Evolutionary conservation across 192 early-diverging fungal species (phyloP), one percentile per base, ranked within the genome.

Genomic region (Phlyctochytrium bullatum): DNA sequence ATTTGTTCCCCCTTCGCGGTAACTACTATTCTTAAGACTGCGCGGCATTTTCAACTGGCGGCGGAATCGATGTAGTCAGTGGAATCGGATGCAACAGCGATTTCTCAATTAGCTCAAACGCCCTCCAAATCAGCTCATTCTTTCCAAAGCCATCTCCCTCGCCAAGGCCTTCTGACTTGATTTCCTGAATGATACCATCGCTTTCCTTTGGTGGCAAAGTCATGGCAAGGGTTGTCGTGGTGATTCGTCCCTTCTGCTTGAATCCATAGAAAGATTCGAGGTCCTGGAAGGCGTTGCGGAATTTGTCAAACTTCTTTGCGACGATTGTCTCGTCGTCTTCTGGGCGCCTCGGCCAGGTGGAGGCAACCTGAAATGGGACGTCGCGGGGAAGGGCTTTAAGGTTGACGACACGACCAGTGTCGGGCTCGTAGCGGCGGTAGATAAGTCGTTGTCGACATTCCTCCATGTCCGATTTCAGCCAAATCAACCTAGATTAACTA

Each of bases 81-180:
- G 10, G 27, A 65, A 59, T 40, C 2, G 78, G 75, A 28, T 76
- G 59, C 53, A 80, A 34, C 63, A 80, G 51, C 17, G 59, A 34
- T n/a, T 72, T 75, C 52, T 80, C 75, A 23, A 81, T 71, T 28
- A 74, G 36, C 53, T 83, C 82, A 61, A 80, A 71, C 23, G 74
- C 62, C 30, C 28, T 59, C 52, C 76, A 67, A 25, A 76, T 16
- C 1, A 20, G 29, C 1, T 53, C 36, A 25, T 74, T 57, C 17
- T 66, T 35, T 29, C 69, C 69, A 20, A 59, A 50, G 16, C 35
- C 59, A 67, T 74, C 74, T 40, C 57, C 61, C 68, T 72, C 69
- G 29, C 69, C 73, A 16, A 71, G 53, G 1, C 65, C 82, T 17
- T 72, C 79, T 0, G 73, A 74, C 10, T 84, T 75, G 47, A 84